These are phyloP conservation scores for Eimeria acervulina DNA, from an alignment of 169 alveolate species.

Conservation along the genomic window DNA sequence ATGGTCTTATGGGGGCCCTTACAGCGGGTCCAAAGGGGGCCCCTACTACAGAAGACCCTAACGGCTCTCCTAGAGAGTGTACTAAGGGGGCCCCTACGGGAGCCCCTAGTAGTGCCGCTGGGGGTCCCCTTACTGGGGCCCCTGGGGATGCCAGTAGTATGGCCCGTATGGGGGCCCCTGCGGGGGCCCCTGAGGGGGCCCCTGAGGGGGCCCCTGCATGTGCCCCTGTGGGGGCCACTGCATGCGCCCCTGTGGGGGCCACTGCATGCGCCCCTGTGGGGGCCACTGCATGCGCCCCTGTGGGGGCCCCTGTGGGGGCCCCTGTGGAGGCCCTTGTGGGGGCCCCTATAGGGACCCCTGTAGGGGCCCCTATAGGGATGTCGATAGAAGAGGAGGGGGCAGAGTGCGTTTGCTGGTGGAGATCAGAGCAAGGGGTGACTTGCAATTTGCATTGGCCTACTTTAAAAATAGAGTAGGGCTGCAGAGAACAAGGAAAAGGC, in stretches of 20 bases:
- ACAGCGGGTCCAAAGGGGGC: not conserved
- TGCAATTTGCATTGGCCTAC: constrained; percentile 95
- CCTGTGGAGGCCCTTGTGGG: too few species aligned
- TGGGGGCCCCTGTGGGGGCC: not conserved
- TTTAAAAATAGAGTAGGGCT: constrained; percentile 90
- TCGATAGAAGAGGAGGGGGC: not conserved
- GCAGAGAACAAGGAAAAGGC: constrained; percentile 84
- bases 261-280: not conserved
- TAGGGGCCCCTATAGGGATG: not conserved
- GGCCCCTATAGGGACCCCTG: not conserved
- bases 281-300: not conserved
- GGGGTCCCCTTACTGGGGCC: not conserved
- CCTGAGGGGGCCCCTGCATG: constrained; percentile 10
- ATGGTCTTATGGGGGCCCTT: not conserved
- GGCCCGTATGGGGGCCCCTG: not conserved
- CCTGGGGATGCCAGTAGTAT: not conserved
- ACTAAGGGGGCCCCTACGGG: not conserved
- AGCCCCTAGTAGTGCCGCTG: not conserved
- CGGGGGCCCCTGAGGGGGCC: not conserved
- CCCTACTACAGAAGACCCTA: not conserved
- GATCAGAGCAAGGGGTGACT: constrained; percentile 73
- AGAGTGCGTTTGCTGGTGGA: constrained; percentile 12
- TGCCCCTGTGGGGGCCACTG: not conserved
- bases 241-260: not conserved
- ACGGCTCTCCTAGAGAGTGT: not conserved